These are phyloP conservation scores for Metschnikowia aberdeeniae DNA, from an alignment of 805 yeast genomes.

Conservation along the genomic window DNA sequence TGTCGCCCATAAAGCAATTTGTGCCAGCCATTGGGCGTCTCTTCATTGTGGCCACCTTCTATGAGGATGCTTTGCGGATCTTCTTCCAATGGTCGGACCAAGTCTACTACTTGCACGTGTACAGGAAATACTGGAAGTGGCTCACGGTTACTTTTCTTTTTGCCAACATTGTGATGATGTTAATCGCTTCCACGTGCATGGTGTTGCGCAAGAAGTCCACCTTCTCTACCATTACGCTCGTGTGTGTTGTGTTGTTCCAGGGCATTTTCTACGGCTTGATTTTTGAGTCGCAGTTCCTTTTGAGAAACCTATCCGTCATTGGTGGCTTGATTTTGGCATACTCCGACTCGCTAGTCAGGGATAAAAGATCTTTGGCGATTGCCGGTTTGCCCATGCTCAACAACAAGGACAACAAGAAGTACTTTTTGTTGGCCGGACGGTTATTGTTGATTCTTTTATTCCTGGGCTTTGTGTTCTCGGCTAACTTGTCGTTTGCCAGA, in stretches of 20 bases:
- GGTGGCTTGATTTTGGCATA: constrained; percentile 89
- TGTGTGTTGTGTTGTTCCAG: constrained; percentile 72
- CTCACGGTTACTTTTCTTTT: constrained; percentile 70
- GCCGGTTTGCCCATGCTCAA: constrained; percentile 76
- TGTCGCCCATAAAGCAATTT: constrained; percentile 57
- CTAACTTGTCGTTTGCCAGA: constrained; percentile 66
- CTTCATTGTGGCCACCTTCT: constrained; percentile 88
- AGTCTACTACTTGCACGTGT: constrained; percentile 74
- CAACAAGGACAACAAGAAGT: constrained; percentile 70
- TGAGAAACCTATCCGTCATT: constrained; percentile 82
- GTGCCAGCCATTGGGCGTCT: constrained; percentile 87
- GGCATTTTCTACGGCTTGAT: constrained; percentile 86
- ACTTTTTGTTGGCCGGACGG: constrained; percentile 83
- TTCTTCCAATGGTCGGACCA: constrained; percentile 88
- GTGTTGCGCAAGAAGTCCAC: constrained; percentile 64
- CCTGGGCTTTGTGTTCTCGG: constrained; percentile 75
- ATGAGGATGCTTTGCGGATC: constrained; percentile 84
- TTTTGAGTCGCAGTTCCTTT: constrained; percentile 73
- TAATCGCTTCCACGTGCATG: constrained; percentile 65
- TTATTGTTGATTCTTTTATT: constrained; percentile 80
- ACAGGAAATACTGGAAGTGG: constrained; percentile 74
- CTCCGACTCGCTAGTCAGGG: constrained; percentile 80
- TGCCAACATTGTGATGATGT: constrained; percentile 64
- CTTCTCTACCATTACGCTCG: constrained; percentile 65
- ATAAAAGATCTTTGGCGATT: constrained; percentile 58